Conservation (phyloP, 2,329 filamentous ascomycete genomes). For the Ophiostoma tasmaniense region DNA sequence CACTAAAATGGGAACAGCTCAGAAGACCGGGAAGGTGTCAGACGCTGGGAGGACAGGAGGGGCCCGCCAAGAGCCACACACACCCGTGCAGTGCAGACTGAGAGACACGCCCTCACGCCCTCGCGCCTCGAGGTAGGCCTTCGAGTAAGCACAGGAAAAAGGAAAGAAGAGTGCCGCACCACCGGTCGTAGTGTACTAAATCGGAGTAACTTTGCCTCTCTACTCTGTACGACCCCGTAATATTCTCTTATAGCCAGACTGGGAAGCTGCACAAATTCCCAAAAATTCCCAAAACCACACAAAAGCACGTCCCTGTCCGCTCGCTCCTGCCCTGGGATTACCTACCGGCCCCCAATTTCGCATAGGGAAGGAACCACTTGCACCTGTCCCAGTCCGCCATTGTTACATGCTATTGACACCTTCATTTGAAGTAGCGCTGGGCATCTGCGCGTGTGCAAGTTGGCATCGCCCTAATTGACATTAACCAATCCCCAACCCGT, state of each 20-base stretch:
- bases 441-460: conserved; percentile 1
- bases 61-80: conserved; percentile 2
- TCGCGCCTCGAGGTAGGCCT: neutral
- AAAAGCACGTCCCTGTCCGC: conserved; percentile 4
- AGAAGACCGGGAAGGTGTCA: neutral
- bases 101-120: conserved; percentile 1
- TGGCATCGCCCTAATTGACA: conserved; percentile 2
- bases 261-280: neutral
- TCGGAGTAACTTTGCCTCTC: neutral
- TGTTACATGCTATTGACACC: neutral
- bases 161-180: neutral
- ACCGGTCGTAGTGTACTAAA: neutral
- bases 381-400: neutral
- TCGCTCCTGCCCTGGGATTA: neutral
- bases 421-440: neutral
- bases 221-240: neutral
- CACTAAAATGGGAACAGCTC: neutral
- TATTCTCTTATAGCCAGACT: neutral
- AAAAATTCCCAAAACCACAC: neutral
- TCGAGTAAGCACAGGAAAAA: neutral
- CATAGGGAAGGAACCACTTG: neutral
- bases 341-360: neutral
- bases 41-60: neutral
- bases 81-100: neutral
- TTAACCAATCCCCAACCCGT: neutral